These are phyloP conservation scores for Aplosporella prunicola DNA, from an alignment of 2,329 filamentous ascomycete species.

Conservation along the genomic window DNA sequence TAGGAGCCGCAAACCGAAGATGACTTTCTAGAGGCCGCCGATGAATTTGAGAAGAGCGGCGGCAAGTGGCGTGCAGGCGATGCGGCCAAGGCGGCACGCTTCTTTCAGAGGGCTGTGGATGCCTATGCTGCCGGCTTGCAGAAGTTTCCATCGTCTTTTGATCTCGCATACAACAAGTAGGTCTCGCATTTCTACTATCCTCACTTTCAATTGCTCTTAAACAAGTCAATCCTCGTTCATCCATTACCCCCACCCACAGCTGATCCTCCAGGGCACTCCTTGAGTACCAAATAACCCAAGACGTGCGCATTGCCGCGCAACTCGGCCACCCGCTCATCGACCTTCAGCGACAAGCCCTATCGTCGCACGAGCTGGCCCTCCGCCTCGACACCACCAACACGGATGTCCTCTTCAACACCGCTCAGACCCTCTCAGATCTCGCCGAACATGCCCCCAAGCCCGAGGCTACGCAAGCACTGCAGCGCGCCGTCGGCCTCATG, in stretches of 20 bases:
- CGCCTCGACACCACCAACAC: constrained; percentile 52
- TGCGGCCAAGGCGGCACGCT: constrained; percentile 52
- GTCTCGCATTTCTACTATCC: constrained; percentile 14
- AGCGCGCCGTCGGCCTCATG: constrained; percentile 54
- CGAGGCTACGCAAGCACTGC: constrained; percentile 44
- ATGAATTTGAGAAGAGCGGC: constrained; percentile 60
- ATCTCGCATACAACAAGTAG: constrained; percentile 67
- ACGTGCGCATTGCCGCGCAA: constrained; percentile 51
- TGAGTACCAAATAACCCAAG: constrained; percentile 60
- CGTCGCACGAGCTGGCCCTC: constrained; percentile 55
- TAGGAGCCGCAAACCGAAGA: constrained; percentile 53
- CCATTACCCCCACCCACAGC: background rate
- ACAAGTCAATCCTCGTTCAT: background rate
- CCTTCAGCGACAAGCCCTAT: constrained; percentile 51
- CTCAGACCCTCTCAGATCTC: constrained; percentile 57
- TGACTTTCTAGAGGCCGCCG: constrained; percentile 59
- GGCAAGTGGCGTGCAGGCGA: constrained; percentile 69
- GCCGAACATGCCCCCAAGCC: constrained; percentile 42
- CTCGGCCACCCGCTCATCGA: constrained; percentile 45
- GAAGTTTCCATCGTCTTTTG: constrained; percentile 53
- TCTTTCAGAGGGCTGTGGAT: constrained; percentile 56
- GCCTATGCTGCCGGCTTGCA: constrained; percentile 55
- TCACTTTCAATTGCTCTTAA: background rate
- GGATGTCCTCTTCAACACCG: constrained; percentile 62
- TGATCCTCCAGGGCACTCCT: constrained; percentile 50